These are phyloP conservation scores for Keqinozyma sinolaborantium DNA, from an alignment of 1,139 yeast species.

Conservation along the genomic window DNA sequence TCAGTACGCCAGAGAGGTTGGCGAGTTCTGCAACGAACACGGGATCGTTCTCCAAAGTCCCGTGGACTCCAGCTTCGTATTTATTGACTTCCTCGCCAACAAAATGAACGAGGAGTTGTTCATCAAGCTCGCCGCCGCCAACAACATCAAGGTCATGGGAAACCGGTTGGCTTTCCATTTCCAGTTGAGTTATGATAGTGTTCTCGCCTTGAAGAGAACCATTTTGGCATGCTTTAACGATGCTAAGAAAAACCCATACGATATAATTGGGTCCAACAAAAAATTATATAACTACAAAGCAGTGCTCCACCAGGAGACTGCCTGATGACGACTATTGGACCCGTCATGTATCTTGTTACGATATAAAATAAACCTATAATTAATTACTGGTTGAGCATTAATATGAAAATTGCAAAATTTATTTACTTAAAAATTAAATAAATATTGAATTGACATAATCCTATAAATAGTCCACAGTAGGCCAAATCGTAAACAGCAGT, in stretches of 20 bases:
- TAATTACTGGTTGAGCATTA: too few species aligned
- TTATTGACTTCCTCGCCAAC: constrained; percentile 32
- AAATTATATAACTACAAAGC: constrained; percentile 10
- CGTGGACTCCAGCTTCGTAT: constrained; percentile 41
- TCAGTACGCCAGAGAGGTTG: constrained; percentile 51
- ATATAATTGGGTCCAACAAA: constrained; percentile 10
- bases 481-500: too few species aligned
- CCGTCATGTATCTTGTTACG: too few species aligned
- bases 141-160: constrained; percentile 25
- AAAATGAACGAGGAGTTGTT: constrained; percentile 27
- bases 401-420: too few species aligned
- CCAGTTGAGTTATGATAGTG: constrained; percentile 32
- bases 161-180: constrained; percentile 38
- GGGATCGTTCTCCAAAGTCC: constrained; percentile 35
- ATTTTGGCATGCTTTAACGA: constrained; percentile 27
- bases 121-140: constrained; percentile 20
- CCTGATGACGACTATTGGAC: too few species aligned
- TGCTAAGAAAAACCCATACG: constrained; percentile 24
- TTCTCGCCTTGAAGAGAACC: constrained; percentile 25
- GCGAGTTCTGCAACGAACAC: constrained; percentile 33
- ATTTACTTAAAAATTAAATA: too few species aligned
- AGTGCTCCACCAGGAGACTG: too few species aligned
- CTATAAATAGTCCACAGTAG: too few species aligned
- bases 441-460: too few species aligned
- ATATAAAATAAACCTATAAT: too few species aligned